Evolutionary conservation across 1,284 basidiomycete genomes (phyloP), one percentile per base, ranked within the genome.

Genomic region (Malassezia sympodialis): DNA sequence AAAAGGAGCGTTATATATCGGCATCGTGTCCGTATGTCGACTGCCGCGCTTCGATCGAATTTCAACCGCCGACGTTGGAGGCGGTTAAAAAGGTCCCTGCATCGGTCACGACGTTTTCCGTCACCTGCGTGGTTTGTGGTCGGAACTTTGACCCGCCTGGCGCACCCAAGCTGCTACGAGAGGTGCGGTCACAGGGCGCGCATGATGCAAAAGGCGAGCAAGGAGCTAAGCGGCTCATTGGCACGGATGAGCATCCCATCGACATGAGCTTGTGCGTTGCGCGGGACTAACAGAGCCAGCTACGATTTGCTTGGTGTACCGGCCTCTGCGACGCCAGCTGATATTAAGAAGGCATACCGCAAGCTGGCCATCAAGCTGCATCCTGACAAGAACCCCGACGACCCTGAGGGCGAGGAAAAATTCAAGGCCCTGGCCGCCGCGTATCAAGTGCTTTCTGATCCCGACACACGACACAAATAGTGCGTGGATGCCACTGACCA

Each of bases 311-410:
- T 93, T 3, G 86, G 86, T 5, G 80, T 93, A 0, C 76, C 84
- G 0, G 79, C 87, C 12, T 80, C 82, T 53, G 88, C 88, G 4
- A 84, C 84, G 14, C 80, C 81, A 2, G 87, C 88, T 12, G 88
- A 93, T 56, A 83, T 98, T 74, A 96, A 96, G 79, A 94, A 90
- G 76, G 88, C 93, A 2, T 98, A 98, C 77, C 82, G 90, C 47
- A 83, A 91, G 17, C 79, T 94, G 49, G 93, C 93, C 2, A 94
- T 96, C 77, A 93, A 93, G 76, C 84, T 79, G 41, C 79, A 80
- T 64, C 80, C 80, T 1, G 80, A 81, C 63, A 80, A 96, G 81
- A 96, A 96, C 72, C 87, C 86, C 0, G 85, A 90, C 69, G 90
- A 96, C 76, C 89, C 90, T 0, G 80, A 84, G 53, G 91, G 90